A percentile compares a stretch with the other conserved stretches of the same genome.
phyloP scores from a whole-genome alignment of 495 filamentous ascomycete genomes.

The Penicillium steckii region DNA sequence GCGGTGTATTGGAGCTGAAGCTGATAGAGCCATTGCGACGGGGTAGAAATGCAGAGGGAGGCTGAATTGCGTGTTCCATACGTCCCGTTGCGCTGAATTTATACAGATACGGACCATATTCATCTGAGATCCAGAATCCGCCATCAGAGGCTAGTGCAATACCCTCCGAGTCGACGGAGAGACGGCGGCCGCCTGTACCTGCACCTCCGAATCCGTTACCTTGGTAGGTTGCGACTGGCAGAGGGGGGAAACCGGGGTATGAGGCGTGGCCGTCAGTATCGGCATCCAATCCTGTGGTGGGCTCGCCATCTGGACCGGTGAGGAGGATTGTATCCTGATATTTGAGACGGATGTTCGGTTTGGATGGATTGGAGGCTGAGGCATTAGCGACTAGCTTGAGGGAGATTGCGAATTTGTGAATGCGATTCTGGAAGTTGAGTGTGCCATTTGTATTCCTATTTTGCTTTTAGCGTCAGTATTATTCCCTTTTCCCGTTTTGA shows the following conservation, averaged over 20 bases:
- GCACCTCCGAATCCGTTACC: slow-evolving; percentile 72
- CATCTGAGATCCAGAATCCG: slow-evolving; percentile 75
- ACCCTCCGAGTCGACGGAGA: slow-evolving; percentile 69
- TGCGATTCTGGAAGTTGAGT: slow-evolving; percentile 67
- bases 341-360: slow-evolving; percentile 61
- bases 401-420: slow-evolving; percentile 67
- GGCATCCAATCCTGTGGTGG: slow-evolving; percentile 69
- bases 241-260: slow-evolving; percentile 60
- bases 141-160: slow-evolving; percentile 63
- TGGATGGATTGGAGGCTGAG: slow-evolving; percentile 54
- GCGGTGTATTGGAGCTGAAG: slow-evolving; percentile 61
- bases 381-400: slow-evolving; percentile 55
- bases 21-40: slow-evolving; percentile 57
- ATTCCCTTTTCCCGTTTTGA: not conserved
- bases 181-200: slow-evolving; percentile 58
- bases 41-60: slow-evolving; percentile 67
- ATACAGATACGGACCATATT: slow-evolving; percentile 78
- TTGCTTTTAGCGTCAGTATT: not conserved
- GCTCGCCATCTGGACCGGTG: slow-evolving; percentile 63
- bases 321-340: slow-evolving; percentile 71
- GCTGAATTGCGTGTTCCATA: slow-evolving; percentile 65
- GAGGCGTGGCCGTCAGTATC: slow-evolving; percentile 52
- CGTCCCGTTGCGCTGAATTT: slow-evolving; percentile 59
- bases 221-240: slow-evolving; percentile 65
- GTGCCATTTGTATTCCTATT: slow-evolving; percentile 70